phyloP scores from a whole-genome alignment of 2,329 filamentous ascomycete species.

The Lojkania enalia region DNA sequence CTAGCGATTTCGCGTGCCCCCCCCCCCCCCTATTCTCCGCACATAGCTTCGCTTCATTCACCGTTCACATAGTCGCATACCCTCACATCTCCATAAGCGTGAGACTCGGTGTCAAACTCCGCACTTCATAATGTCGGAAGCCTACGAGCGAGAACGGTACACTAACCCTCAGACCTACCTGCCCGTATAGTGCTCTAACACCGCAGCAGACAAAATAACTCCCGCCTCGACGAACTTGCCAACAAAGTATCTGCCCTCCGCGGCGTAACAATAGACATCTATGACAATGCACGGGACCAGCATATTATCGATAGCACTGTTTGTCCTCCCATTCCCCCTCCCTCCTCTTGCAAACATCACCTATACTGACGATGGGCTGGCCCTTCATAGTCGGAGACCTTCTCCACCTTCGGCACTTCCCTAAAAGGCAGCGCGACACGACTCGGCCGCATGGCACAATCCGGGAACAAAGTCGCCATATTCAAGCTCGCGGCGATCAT shows the following conservation, averaged over 20 bases:
- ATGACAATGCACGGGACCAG: conserved; percentile 90
- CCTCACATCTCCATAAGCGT: not conserved
- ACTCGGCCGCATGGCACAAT: conserved; percentile 85
- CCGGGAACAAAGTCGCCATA: conserved; percentile 88
- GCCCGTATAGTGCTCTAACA: conserved; percentile 8
- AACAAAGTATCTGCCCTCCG: conserved; percentile 90
- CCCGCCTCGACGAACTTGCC: conserved; percentile 86
- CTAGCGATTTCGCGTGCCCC: not conserved
- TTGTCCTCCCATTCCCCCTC: conserved; percentile 42
- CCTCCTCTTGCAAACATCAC: not conserved
- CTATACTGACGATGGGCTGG: not conserved
- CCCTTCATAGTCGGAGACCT: conserved; percentile 76
- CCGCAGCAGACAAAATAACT: conserved; percentile 77
- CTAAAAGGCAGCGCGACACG: conserved; percentile 82
- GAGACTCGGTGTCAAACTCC: not conserved
- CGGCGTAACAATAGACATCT: conserved; percentile 95
- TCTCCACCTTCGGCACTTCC: conserved; percentile 81
- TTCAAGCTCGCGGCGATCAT: conserved; percentile 87
- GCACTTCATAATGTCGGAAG: conserved; percentile 54
- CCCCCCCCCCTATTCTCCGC: not conserved
- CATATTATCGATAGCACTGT: conserved; percentile 86
- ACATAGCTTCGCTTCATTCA: not conserved
- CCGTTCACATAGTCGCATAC: not conserved
- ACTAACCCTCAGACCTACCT: conserved; percentile 29
- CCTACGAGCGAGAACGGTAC: conserved; percentile 64